These are phyloP conservation scores for Salix caprea DNA, from an alignment of 345 rosid species.

Conservation along the genomic window DNA sequence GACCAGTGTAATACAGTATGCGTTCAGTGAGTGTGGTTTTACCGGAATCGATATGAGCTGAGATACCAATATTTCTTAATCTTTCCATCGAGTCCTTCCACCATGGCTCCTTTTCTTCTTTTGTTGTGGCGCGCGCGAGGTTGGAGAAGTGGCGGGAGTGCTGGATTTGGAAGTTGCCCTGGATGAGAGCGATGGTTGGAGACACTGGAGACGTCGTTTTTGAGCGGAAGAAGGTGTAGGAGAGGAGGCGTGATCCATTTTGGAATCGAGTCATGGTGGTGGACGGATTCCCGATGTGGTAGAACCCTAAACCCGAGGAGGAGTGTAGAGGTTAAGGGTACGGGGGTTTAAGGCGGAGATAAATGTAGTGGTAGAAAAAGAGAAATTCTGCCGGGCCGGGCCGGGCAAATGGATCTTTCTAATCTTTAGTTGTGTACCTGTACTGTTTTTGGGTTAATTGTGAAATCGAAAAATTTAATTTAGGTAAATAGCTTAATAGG, in stretches of 20 bases:
- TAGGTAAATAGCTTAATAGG: too few species aligned
- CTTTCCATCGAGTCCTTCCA: slow-evolving; percentile 96
- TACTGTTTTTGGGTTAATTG: too few species aligned
- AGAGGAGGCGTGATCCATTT: slow-evolving; percentile 20
- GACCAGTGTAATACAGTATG: slow-evolving; percentile 80
- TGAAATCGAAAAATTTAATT: too few species aligned
- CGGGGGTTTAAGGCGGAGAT: not conserved
- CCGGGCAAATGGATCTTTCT: not conserved
- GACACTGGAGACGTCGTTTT: slow-evolving; percentile 22
- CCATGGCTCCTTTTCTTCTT: slow-evolving; percentile 81
- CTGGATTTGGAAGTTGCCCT: slow-evolving; percentile 39
- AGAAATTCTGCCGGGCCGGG: not conserved
- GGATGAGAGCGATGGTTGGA: slow-evolving; percentile 52
- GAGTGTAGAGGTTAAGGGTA: not conserved
- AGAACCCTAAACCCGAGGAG: not conserved
- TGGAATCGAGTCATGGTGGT: slow-evolving; percentile 25
- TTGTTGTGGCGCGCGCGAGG: slow-evolving; percentile 52
- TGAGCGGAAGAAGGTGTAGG: slow-evolving; percentile 7
- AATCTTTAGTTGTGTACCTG: too few species aligned
- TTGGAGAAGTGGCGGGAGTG: slow-evolving; percentile 59
- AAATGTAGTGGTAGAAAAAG: not conserved
- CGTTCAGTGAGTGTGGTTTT: slow-evolving; percentile 97
- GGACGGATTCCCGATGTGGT: not conserved
- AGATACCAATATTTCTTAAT: slow-evolving; percentile 91
- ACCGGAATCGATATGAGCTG: slow-evolving; percentile 97